These are phyloP conservation scores for Xylaria palmicola DNA, from an alignment of 495 filamentous ascomycete genomes.

Conservation along the genomic window DNA sequence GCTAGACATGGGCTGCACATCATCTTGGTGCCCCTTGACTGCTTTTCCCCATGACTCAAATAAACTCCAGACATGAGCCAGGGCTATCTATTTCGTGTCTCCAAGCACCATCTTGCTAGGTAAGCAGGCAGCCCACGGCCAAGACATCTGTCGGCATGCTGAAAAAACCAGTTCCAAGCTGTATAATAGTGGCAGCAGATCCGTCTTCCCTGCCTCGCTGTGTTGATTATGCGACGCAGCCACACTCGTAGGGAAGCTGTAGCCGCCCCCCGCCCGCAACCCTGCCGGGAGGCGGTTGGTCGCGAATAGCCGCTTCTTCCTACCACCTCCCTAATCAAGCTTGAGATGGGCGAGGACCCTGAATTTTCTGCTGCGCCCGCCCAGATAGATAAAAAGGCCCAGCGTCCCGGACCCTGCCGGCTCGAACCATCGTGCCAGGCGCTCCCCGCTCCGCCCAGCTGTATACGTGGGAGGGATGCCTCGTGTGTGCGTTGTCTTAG, in stretches of 20 bases:
- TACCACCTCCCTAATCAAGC: slow-evolving; percentile 1
- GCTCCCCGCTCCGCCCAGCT: background rate
- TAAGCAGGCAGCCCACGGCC: no score
- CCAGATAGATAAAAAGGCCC: no score
- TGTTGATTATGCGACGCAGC: no score
- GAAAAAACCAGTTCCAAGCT: no score
- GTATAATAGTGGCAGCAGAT: no score
- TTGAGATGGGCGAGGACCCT: background rate
- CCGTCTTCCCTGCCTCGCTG: no score
- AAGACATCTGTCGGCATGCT: no score
- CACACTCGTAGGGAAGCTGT: no score
- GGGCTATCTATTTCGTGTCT: background rate
- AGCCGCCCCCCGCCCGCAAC: no score
- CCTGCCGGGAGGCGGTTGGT: no score
- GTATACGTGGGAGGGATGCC: background rate
- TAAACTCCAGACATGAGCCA: background rate
- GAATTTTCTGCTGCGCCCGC: background rate
- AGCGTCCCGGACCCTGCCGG: no score
- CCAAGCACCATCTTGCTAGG: background rate
- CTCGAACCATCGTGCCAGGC: slow-evolving; percentile 3
- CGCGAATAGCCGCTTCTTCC: background rate
- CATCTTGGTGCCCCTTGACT: background rate
- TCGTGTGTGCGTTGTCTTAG: no score
- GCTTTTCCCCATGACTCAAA: background rate
- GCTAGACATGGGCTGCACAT: slow-evolving; percentile 4